Evolutionary conservation across 352 stramenopile species (phyloP).

Genomic region (Globisporangium acanthophoron): DNA sequence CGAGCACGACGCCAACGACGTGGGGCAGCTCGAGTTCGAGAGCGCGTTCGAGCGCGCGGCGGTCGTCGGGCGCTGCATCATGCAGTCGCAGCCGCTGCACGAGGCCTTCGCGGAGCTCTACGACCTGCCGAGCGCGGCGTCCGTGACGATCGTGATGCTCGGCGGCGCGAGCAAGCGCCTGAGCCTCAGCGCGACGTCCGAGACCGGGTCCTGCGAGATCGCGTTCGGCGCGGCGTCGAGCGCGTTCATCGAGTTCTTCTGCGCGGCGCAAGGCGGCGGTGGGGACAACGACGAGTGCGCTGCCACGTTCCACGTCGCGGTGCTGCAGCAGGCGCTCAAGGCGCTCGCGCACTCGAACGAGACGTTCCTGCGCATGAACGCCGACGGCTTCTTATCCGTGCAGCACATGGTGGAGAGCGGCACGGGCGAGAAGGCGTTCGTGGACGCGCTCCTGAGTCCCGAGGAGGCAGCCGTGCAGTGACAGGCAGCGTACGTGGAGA

Average conservation of each 20-base stretch:
- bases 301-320: constrained; percentile 72
- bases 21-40: constrained; percentile 71
- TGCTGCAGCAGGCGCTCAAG: constrained; percentile 82
- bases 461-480: constrained; percentile 57
- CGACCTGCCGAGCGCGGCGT: constrained; percentile 75
- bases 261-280: constrained; percentile 15
- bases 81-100: constrained; percentile 73
- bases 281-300: constrained; percentile 20
- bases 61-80: constrained; percentile 76
- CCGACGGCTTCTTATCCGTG: constrained; percentile 71
- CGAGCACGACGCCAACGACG: constrained; percentile 69
- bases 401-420: constrained; percentile 78
- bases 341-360: constrained; percentile 70
- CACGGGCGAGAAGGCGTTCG: constrained; percentile 70
- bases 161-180: constrained; percentile 30
- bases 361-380: constrained; percentile 80
- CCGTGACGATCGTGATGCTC: constrained; percentile 71
- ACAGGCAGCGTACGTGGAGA: neutral
- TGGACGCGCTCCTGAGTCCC: constrained; percentile 75
- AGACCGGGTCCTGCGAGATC: constrained; percentile 78
- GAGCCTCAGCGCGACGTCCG: constrained; percentile 61
- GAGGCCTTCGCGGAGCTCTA: constrained; percentile 82
- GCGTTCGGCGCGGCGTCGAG: constrained; percentile 61
- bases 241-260: constrained; percentile 83
- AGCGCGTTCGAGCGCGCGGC: constrained; percentile 67